Base-by-base conservation (phyloP, 106 monocot genomes). In the Vanilla planifolia region DNA sequence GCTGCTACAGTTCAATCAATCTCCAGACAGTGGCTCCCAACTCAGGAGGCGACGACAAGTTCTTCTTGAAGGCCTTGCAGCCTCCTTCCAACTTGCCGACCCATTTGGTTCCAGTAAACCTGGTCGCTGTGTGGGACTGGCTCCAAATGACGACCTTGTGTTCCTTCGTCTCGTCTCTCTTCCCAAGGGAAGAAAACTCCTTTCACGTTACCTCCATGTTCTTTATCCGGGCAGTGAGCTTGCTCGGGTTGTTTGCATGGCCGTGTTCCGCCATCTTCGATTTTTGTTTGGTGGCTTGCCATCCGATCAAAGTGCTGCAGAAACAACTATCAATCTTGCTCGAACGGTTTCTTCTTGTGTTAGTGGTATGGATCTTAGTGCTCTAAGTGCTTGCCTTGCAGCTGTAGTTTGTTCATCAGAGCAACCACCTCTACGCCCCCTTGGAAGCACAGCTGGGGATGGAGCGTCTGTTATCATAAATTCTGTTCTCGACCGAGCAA, bases 361-460 rank as follows among this genome's bases (percentile, higher is more conserved):
- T 9, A 30, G 24, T n/a, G 41, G 63, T 40, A 96, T 96, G 90
- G 90, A 84, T 45, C 65, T 91, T 24, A 81, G 71, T 66, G 70
- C 90, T 16, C 74, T 96, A 3, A 82, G 96, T 70, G 96, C 90
- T 27, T 91, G 96, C 69, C 81, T 96, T 65, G 96, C 89, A 56
- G 96, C 96, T 35, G 65, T 91, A 0, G 96, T 96, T 33, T 96
- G 96, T 51, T 96, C 96, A 17, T 78, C 80, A 25, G 96, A 96
- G 63, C 96, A 96, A 52, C 96, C 96, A 32, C 96, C 96, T 14
- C 78, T 96, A 22, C 90, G 96, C 3, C 96, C 96, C 0, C 60
- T 90, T 51, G 96, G 90, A 63, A 80, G 90, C 61, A 61, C 80
- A 42, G 85, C 86, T 61, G 95, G 95, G 28, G 95, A 95, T 66